Conservation (phyloP, 495 filamentous ascomycete genomes). For the Saxophila tyrrhenica region DNA sequence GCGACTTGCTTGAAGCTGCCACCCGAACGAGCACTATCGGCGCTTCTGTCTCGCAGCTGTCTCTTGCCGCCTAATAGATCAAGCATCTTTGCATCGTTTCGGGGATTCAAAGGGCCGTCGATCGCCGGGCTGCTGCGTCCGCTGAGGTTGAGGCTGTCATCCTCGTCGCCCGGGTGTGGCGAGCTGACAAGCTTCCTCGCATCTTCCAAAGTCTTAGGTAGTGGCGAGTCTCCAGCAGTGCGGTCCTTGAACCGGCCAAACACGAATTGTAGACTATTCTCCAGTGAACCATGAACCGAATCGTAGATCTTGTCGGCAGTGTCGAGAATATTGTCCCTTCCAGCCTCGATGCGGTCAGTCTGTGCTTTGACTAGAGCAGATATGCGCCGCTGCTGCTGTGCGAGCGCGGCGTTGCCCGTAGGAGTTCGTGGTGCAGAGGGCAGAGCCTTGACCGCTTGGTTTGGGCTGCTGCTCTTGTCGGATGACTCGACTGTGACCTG, state of each 20-base stretch:
- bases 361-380: constrained; percentile 78
- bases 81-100: constrained; percentile 47
- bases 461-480: constrained; percentile 26
- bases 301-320: constrained; percentile 86
- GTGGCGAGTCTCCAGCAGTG: constrained; percentile 28
- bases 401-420: constrained; percentile 27
- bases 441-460: constrained; percentile 27
- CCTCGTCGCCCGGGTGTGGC: constrained; percentile 43
- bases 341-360: constrained; percentile 64
- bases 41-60: constrained; percentile 59
- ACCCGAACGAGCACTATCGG: constrained; percentile 59
- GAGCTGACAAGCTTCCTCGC: constrained; percentile 75
- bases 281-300: constrained; percentile 74
- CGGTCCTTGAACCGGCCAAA: constrained; percentile 76
- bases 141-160: constrained; percentile 29
- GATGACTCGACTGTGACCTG: constrained; percentile 6
- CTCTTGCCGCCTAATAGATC: constrained; percentile 49
- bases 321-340: constrained; percentile 62
- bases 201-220: constrained; percentile 87
- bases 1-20: constrained; percentile 40
- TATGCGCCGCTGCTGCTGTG: constrained; percentile 50
- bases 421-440: constrained; percentile 21
- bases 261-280: constrained; percentile 85
- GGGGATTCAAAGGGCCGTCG: constrained; percentile 23
- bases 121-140: constrained; percentile 8